These are phyloP conservation scores for Tilletia walkeri DNA, from an alignment of 1,284 basidiomycete species.

Conservation along the genomic window DNA sequence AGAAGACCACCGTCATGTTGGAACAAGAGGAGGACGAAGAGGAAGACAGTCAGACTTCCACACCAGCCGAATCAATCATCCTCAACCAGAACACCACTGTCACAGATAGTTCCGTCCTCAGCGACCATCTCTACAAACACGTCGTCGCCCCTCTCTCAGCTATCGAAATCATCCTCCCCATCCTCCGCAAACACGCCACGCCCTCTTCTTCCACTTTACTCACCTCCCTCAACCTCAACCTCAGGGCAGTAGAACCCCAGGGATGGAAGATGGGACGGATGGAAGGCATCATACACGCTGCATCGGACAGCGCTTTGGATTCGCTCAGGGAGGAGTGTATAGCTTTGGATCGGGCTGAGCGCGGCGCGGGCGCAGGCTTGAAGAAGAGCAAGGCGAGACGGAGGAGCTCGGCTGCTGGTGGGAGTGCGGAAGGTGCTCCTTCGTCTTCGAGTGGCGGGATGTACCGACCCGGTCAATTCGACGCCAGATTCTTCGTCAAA, in stretches of 20 bases:
- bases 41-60: not conserved
- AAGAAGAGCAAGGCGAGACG: not conserved
- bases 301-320: not conserved
- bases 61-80: constrained; percentile 15
- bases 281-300: not conserved
- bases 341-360: not conserved
- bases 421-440: too few relatives aligned
- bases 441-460: not conserved
- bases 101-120: constrained; percentile 22
- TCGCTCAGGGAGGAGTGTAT: not conserved
- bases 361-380: not conserved
- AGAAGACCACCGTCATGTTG: constrained; percentile 19
- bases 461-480: constrained; percentile 7
- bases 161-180: constrained; percentile 33
- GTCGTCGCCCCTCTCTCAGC: constrained; percentile 40
- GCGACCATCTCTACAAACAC: constrained; percentile 36
- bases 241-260: not conserved
- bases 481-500: constrained; percentile 4
- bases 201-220: constrained; percentile 19
- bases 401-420: not conserved
- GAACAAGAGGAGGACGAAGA: constrained; percentile 7
- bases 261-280: not conserved
- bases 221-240: constrained; percentile 6
- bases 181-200: constrained; percentile 29
- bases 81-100: not conserved